phyloP scores from a whole-genome alignment of 129 eudicot species.

The Scalesia atractyloides region DNA sequence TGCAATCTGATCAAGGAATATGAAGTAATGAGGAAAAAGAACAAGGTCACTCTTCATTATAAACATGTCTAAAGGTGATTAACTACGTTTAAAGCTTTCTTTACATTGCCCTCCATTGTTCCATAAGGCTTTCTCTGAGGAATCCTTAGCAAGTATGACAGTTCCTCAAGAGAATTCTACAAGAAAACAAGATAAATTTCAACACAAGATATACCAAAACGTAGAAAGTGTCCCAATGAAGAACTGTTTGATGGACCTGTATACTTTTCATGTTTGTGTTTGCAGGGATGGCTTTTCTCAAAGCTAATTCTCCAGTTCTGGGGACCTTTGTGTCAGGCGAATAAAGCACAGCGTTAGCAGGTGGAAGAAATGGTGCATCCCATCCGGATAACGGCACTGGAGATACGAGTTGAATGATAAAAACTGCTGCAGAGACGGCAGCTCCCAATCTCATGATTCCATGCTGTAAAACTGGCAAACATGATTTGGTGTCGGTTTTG shows the following conservation, averaged over 20 bases:
- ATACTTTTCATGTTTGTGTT: conserved; percentile 85
- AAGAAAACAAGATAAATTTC: conserved; percentile 7
- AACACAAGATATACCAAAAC: conserved; percentile 8
- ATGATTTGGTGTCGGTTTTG: conserved; percentile 21
- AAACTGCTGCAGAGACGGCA: conserved; percentile 46
- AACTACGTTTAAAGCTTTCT: conserved; percentile 90
- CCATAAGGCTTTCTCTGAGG: conserved; percentile 98
- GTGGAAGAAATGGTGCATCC: conserved; percentile 51
- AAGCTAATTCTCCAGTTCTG: conserved; percentile 94
- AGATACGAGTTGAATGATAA: conserved; percentile 66
- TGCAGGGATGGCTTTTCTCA: conserved; percentile 97
- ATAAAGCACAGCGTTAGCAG: conserved; percentile 89
- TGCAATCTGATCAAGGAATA: conserved; percentile 64
- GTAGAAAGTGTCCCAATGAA: neutral
- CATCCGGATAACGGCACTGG: conserved; percentile 59
- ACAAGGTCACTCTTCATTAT: neutral
- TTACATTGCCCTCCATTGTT: conserved; percentile 97
- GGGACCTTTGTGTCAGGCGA: conserved; percentile 98
- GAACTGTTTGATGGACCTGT: conserved; percentile 54
- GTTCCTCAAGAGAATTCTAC: conserved; percentile 91
- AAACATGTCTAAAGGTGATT: neutral
- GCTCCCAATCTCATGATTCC: conserved; percentile 54
- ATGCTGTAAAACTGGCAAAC: conserved; percentile 38
- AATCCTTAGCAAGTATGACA: conserved; percentile 88
- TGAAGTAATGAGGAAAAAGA: neutral